A percentile compares a stretch with the other conserved stretches of the same genome.
These are phyloP conservation scores for Melanomma pulvis-pyrius DNA, from an alignment of 495 filamentous ascomycete genomes.

Conservation along the genomic window DNA sequence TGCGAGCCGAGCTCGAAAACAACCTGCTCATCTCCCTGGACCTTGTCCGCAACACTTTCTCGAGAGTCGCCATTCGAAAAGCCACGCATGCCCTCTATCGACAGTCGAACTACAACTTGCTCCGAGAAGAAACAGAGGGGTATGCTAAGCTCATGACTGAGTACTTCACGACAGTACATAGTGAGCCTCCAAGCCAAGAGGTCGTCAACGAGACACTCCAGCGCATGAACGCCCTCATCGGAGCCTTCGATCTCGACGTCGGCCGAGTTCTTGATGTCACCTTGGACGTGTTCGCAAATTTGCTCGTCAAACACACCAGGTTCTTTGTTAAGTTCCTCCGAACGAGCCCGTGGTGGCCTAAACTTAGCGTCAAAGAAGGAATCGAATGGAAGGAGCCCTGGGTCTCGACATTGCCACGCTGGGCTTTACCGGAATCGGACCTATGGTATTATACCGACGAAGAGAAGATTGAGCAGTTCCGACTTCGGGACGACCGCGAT, in stretches of 20 bases:
- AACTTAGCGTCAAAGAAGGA: slow-evolving; percentile 51
- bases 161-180: slow-evolving; percentile 70
- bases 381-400: slow-evolving; percentile 46
- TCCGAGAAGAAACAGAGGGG: slow-evolving; percentile 95
- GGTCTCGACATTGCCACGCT: slow-evolving; percentile 62
- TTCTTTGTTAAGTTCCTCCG: slow-evolving; percentile 93
- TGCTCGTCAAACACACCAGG: slow-evolving; percentile 78
- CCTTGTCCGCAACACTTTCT: slow-evolving; percentile 81
- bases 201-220: slow-evolving; percentile 71
- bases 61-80: slow-evolving; percentile 79
- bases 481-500: slow-evolving; percentile 65
- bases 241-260: slow-evolving; percentile 90
- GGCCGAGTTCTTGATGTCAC: slow-evolving; percentile 92
- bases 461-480: slow-evolving; percentile 58
- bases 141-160: slow-evolving; percentile 89
- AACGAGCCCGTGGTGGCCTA: slow-evolving; percentile 96
- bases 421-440: slow-evolving; percentile 75
- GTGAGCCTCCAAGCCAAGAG: slow-evolving; percentile 62
- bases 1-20: slow-evolving; percentile 84
- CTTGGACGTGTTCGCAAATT: slow-evolving; percentile 82
- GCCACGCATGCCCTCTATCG: slow-evolving; percentile 91
- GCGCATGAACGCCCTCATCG: slow-evolving; percentile 85
- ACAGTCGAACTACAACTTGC: slow-evolving; percentile 93
- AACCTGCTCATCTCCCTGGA: slow-evolving; percentile 71
- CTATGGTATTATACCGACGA: slow-evolving; percentile 63